Evolutionary conservation across 2,329 filamentous ascomycete genomes (phyloP), one percentile per base, ranked within the genome.

Genomic region (Talaromyces sp.): DNA sequence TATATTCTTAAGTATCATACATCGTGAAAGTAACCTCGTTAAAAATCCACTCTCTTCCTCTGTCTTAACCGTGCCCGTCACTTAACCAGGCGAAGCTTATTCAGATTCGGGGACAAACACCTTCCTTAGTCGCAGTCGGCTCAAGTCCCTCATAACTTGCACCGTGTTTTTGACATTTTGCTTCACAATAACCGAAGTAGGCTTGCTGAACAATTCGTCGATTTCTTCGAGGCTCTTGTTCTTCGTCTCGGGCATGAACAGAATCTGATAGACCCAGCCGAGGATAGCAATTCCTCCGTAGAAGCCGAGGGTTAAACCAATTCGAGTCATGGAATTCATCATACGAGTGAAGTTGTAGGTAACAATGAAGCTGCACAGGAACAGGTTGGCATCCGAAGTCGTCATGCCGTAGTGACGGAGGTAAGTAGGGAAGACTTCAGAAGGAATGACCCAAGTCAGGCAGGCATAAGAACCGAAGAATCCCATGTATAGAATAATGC

Each of bases 231-330:
- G 81, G 1, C 83, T 83, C 71, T 82, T 82, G 71, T 87, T 84
- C 78, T 89, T 89, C 2, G 87, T 90, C 78, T 90, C 87, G 0
- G 86, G 87, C 88, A 90, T 90, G 75, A 90, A 90, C 55, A 90
- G 70, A 53, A 90, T 78, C 75, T 90, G 88, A 72, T 90, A 90
- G 66, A 89, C 77, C 82, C 86, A 89, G 13, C 87, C 88, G 0
- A 90, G 10, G 0, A 88, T 81, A 0, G 88, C 88, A 58, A 90
- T 90, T 17, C 88, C 88, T 4, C 88, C 88, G 71, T 89, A 91
- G 74, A 91, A 90, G 2, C 88, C 88, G 0, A 90, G 80, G 0
- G 84, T 80, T 0, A 90, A 77, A 10, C 88, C 88, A 1, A 86
- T 89, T 35, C 75, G 79, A 8, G 80, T 83, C 82, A 91, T 88